Evolutionary conservation across 2,329 filamentous ascomycete genomes (phyloP).

Genomic region (Diaporthe vaccinii): DNA sequence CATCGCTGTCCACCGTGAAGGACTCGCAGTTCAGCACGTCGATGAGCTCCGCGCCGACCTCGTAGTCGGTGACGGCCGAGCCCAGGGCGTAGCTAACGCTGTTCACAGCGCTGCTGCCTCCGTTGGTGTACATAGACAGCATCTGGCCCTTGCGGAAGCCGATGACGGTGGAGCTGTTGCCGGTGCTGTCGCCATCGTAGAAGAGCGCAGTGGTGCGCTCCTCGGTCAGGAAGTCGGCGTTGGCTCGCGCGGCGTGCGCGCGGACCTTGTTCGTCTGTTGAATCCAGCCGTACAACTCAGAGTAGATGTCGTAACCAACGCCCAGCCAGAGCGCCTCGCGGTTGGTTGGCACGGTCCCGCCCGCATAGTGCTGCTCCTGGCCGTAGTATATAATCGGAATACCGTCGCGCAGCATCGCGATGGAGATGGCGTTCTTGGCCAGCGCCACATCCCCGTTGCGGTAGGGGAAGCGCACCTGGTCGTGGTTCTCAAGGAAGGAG

Average conservation of each 20-base stretch:
- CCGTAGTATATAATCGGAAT: constrained; percentile 72
- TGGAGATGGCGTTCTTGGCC: constrained; percentile 66
- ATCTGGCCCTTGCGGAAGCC: constrained; percentile 61
- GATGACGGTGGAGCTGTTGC: constrained; percentile 50
- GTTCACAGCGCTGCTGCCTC: constrained; percentile 50
- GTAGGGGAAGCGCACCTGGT: constrained; percentile 59
- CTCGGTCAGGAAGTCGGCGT: constrained; percentile 54
- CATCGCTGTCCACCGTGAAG: constrained; percentile 56
- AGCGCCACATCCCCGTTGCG: constrained; percentile 61
- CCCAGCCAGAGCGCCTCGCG: constrained; percentile 63
- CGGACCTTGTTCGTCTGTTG: constrained; percentile 64
- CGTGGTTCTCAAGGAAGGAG: constrained; percentile 64
- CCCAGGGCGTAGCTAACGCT: constrained; percentile 48
- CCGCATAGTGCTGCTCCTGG: constrained; percentile 63
- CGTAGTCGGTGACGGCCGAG: constrained; percentile 54
- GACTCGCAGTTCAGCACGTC: constrained; percentile 60
- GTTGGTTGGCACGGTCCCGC: constrained; percentile 57
- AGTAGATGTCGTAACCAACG: constrained; percentile 56
- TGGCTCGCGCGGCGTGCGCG: constrained; percentile 55
- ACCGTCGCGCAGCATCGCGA: constrained; percentile 66
- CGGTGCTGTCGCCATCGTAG: constrained; percentile 46
- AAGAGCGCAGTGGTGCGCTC: constrained; percentile 53
- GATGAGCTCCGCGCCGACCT: constrained; percentile 49
- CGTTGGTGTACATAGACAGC: constrained; percentile 56
- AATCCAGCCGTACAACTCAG: constrained; percentile 60